Evolutionary conservation across 495 filamentous ascomycete species (phyloP).

Genomic region (Lasiosphaeris hirsuta): DNA sequence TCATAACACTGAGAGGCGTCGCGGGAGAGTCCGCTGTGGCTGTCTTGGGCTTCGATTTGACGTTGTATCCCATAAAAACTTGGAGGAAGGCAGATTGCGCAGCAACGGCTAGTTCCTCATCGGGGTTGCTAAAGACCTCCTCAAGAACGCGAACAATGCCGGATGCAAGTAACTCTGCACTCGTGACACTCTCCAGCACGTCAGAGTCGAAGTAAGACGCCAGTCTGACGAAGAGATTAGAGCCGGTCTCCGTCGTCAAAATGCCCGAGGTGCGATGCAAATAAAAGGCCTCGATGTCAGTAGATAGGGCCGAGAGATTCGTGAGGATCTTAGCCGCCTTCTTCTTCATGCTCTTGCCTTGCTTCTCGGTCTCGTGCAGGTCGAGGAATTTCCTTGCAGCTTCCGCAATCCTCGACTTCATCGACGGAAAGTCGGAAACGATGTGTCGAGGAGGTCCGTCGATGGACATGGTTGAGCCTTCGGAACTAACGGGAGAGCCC

Average conservation of each 20-base stretch:
- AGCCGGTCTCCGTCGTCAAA: slow-evolving; percentile 49
- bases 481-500: slow-evolving; percentile 64
- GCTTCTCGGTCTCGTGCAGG: slow-evolving; percentile 72
- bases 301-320: slow-evolving; percentile 66
- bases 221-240: slow-evolving; percentile 67
- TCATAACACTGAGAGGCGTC: slow-evolving; percentile 85
- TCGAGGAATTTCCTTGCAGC: slow-evolving; percentile 80
- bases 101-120: slow-evolving; percentile 50
- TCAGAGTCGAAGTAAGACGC: slow-evolving; percentile 88
- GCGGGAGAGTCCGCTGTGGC: slow-evolving; percentile 60
- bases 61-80: slow-evolving; percentile 82
- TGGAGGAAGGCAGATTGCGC: slow-evolving; percentile 83
- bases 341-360: slow-evolving; percentile 63
- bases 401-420: slow-evolving; percentile 69
- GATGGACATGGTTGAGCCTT: slow-evolving; percentile 55
- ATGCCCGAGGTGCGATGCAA: slow-evolving; percentile 45
- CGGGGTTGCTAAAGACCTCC: slow-evolving; percentile 71
- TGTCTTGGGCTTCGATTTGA: slow-evolving; percentile 59
- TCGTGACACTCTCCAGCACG: slow-evolving; percentile 89
- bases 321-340: slow-evolving; percentile 73
- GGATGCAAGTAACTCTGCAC: slow-evolving; percentile 87
- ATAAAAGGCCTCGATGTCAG: slow-evolving; percentile 68
- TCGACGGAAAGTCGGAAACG: slow-evolving; percentile 52
- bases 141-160: slow-evolving; percentile 81
- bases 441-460: slow-evolving; percentile 46